phyloP scores from a whole-genome alignment of 208 protist species.

The Tritrichomonas foetus region DNA sequence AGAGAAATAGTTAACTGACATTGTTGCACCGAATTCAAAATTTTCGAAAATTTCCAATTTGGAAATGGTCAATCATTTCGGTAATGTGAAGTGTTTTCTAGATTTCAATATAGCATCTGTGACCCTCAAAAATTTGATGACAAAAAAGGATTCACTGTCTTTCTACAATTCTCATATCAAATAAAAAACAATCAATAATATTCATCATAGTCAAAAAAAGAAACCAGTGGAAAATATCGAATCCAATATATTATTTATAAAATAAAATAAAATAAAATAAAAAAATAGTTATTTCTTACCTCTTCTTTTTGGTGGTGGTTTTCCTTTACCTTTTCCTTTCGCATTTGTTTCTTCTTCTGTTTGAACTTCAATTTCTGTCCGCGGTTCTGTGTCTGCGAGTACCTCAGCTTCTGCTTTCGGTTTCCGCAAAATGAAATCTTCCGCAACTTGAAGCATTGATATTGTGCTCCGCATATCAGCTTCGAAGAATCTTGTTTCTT shows the following conservation, averaged over 20 bases:
- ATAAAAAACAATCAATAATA: no score
- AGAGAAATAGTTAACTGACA: no score
- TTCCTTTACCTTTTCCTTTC: constrained; percentile 37
- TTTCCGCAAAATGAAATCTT: background rate
- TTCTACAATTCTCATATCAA: no score
- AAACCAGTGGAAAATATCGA: no score
- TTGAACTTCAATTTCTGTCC: background rate
- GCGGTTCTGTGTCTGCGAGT: background rate
- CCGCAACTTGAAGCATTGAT: background rate
- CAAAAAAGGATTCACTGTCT: no score
- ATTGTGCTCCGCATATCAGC: background rate
- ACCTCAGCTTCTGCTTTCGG: background rate
- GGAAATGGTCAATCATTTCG: no score
- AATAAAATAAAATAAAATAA: background rate
- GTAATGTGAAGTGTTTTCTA: no score
- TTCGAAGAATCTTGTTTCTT: background rate
- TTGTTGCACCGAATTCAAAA: no score
- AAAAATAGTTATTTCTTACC: constrained; percentile 10
- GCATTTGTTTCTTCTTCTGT: background rate
- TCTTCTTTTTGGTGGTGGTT: background rate
- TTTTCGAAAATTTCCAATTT: no score
- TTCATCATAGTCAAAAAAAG: no score
- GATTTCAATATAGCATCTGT: no score
- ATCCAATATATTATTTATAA: background rate
- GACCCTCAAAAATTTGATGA: no score